Conservation (phyloP, 805 yeast species). For the Limtongozyma cylindracea region DNA sequence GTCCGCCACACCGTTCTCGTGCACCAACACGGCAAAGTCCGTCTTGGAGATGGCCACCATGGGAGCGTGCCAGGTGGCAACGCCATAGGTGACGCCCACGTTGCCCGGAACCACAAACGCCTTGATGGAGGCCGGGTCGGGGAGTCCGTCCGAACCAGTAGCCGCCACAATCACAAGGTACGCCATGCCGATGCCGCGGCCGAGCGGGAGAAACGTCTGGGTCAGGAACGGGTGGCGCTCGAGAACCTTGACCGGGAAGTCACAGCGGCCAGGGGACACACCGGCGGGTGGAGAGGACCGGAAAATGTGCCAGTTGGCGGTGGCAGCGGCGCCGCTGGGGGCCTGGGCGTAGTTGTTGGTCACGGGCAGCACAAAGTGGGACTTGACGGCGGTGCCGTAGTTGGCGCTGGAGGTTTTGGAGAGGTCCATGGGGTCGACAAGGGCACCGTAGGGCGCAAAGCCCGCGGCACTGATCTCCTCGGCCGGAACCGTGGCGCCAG, state of each 20-base stretch:
- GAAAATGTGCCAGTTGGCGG: slow-evolving; percentile 64
- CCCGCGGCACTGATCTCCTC: too few species aligned
- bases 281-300: slow-evolving; percentile 44
- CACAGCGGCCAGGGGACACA: slow-evolving; percentile 1
- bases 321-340: slow-evolving; percentile 19
- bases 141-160: slow-evolving; percentile 17
- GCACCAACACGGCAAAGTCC: slow-evolving; percentile 76
- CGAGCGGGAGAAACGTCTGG: slow-evolving; percentile 86
- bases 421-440: too few species aligned
- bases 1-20: slow-evolving; percentile 55
- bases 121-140: slow-evolving; percentile 29
- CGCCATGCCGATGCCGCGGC: slow-evolving; percentile 22
- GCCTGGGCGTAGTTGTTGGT: slow-evolving; percentile 21
- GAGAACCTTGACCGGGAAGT: slow-evolving; percentile 36
- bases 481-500: too few species aligned
- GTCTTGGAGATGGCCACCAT: slow-evolving; percentile 63
- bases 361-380: slow-evolving; percentile 48
- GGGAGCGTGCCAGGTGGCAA: slow-evolving; percentile 88
- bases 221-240: slow-evolving; percentile 82
- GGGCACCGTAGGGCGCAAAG: too few species aligned
- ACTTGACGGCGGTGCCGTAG: slow-evolving; percentile 80
- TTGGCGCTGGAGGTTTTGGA: slow-evolving; percentile 32
- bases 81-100: slow-evolving; percentile 77
- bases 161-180: slow-evolving; percentile 68
- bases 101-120: slow-evolving; percentile 64